Evolutionary conservation across 441 rosid genomes (phyloP).

Genomic region (Brassica hybrid): DNA sequence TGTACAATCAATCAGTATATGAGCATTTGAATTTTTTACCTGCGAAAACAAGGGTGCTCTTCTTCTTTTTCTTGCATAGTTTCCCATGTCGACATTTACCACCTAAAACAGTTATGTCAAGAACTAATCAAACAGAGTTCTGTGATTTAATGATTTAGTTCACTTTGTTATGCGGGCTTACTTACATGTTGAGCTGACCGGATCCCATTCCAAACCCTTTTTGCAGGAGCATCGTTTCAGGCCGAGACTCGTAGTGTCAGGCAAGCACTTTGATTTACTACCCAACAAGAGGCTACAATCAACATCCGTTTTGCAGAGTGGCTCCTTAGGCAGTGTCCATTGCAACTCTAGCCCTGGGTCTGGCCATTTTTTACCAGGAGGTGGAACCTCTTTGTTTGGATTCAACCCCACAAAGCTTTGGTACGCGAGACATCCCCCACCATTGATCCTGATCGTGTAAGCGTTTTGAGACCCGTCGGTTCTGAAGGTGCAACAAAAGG

Average conservation of each 20-base stretch:
- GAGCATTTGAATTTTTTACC: slow-evolving; percentile 30
- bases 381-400: slow-evolving; percentile 37
- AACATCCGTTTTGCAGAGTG: slow-evolving; percentile 42
- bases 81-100: slow-evolving; percentile 51
- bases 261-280: slow-evolving; percentile 50
- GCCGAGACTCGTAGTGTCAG: slow-evolving; percentile 29
- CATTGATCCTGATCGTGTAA: slow-evolving; percentile 38
- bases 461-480: slow-evolving; percentile 49
- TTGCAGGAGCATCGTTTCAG: slow-evolving; percentile 47
- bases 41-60: slow-evolving; percentile 47
- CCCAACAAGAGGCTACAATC: slow-evolving; percentile 52
- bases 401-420: slow-evolving; percentile 52
- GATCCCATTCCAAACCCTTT: slow-evolving; percentile 54
- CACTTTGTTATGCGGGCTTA: slow-evolving; percentile 24
- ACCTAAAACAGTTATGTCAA: slow-evolving; percentile 39
- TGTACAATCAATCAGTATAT: not conserved
- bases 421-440: slow-evolving; percentile 49
- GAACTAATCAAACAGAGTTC: slow-evolving; percentile 6
- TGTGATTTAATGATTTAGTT: not conserved
- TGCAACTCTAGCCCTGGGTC: slow-evolving; percentile 52
- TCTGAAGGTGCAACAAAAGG: slow-evolving; percentile 51
- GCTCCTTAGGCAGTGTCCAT: slow-evolving; percentile 56
- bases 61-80: slow-evolving; percentile 63
- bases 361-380: slow-evolving; percentile 51
- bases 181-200: slow-evolving; percentile 53